Evolutionary conservation across 805 yeast species (phyloP).

Genomic region (Ogataea saltuana): DNA sequence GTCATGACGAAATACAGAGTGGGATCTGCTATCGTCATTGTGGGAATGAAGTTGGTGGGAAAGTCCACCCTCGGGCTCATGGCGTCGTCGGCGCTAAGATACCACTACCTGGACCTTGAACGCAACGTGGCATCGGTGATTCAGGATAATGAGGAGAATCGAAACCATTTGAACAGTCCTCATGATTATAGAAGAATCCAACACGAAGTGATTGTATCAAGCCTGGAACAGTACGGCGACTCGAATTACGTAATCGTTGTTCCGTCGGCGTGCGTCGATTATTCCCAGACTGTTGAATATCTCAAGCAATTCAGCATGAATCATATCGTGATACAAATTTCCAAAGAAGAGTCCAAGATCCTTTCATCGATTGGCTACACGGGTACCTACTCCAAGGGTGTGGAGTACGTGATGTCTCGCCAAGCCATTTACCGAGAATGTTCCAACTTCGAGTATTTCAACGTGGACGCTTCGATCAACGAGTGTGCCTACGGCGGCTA

Average conservation of each 20-base stretch:
- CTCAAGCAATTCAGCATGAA: slow-evolving; percentile 4
- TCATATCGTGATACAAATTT: slow-evolving; percentile 10
- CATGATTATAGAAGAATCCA: not conserved
- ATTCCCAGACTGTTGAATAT: slow-evolving; percentile 5
- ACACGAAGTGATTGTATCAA: slow-evolving; percentile 5
- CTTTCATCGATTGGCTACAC: slow-evolving; percentile 5
- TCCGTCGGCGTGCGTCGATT: slow-evolving; percentile 5
- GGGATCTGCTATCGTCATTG: slow-evolving; percentile 6
- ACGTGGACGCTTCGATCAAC: slow-evolving; percentile 7
- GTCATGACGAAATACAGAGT: not conserved
- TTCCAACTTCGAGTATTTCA: slow-evolving; percentile 10
- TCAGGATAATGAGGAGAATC: not conserved
- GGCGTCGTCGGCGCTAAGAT: slow-evolving; percentile 8
- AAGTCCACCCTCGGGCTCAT: slow-evolving; percentile 10
- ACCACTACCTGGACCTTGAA: slow-evolving; percentile 5
- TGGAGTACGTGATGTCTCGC: slow-evolving; percentile 2
- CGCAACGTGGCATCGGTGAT: slow-evolving; percentile 1
- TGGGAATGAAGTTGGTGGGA: slow-evolving; percentile 9
- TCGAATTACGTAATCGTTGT: slow-evolving; percentile 5
- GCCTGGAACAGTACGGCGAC: slow-evolving; percentile 5
- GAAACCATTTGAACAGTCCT: not conserved
- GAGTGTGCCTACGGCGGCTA: slow-evolving; percentile 8
- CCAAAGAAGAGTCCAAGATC: slow-evolving; percentile 5
- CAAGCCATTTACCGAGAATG: slow-evolving; percentile 8
- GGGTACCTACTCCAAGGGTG: slow-evolving; percentile 5